These are phyloP conservation scores for Dothidotthia symphoricarpi DNA, from an alignment of 2,329 filamentous ascomycete species.

Conservation along the genomic window DNA sequence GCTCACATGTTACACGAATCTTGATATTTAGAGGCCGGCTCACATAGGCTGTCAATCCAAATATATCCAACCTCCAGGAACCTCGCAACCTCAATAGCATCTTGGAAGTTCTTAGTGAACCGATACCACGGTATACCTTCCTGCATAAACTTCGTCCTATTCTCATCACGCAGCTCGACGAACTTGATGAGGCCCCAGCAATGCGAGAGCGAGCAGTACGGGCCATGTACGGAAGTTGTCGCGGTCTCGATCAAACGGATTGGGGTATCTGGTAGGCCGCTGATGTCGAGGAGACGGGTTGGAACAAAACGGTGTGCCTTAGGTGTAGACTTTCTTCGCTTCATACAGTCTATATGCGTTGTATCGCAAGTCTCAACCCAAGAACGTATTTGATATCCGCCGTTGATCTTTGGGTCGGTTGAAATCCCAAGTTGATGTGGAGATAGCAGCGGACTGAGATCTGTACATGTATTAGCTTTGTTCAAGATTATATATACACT, in stretches of 20 bases:
- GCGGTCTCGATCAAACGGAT: constrained; percentile 20
- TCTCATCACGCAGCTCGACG: constrained; percentile 6
- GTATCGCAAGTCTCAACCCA: constrained; percentile 22
- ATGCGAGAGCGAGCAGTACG: constrained; percentile 22
- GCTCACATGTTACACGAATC: no score
- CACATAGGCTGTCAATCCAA: constrained; percentile 28
- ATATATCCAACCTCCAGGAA: constrained; percentile 24
- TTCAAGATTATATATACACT: no score
- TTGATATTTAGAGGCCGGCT: constrained; percentile 3
- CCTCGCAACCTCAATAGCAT: constrained; percentile 24
- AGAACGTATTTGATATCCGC: constrained; percentile 5
- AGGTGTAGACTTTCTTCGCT: constrained; percentile 7
- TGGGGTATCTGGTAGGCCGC: background rate
- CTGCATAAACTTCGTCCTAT: constrained; percentile 9
- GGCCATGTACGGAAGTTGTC: constrained; percentile 8
- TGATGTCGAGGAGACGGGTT: constrained; percentile 23
- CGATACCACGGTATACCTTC: constrained; percentile 16
- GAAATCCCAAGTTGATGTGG: constrained; percentile 8
- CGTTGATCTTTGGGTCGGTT: constrained; percentile 4
- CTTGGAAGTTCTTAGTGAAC: constrained; percentile 23
- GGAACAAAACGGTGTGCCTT: constrained; percentile 12
- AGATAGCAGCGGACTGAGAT: constrained; percentile 8
- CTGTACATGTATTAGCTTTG: background rate
- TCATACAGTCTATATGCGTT: constrained; percentile 18
- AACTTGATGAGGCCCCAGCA: constrained; percentile 24